Evolutionary conservation across 176 grass and related monocot species (phyloP), one percentile per base, ranked within the genome.

Genomic region (Juncus effusus): DNA sequence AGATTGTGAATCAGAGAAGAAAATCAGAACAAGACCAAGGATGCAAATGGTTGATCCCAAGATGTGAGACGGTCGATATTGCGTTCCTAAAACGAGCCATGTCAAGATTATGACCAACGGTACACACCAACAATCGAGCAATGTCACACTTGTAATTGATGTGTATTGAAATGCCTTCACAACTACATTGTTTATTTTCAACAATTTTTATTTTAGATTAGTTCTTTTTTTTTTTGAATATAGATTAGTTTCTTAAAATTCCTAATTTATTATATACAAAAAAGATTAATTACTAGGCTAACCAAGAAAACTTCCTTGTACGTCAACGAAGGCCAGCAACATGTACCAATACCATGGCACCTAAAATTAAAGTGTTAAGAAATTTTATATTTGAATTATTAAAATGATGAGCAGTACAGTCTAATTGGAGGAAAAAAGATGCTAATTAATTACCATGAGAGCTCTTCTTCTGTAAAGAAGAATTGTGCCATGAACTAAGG

Each of bases 91-190:
- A 78, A 92, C 83, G 53, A 89, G 54, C 88, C 88, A 92, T n/a
- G 93, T 92, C 59, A 97, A 78, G 75, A 89, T 49, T 58, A 97
- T 97, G 44, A 92, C 82, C 51, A 82, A 97, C 59, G 88, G 93
- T 77, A 97, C 89, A 13, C 84, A 64, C 88, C 88, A 97, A 60
- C 88, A 84, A 75, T 92, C 83, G 62, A 97, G 69, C 60, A 97
- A 81, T 89, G 91, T 86, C 42, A 92, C 85, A 54, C 80, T 97
- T 63, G 85, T 92, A 51, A 97, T 89, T 52, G 93, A 97, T 62
- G 93, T 81, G 77, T 92, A 92, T 5, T 92, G 93, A 61, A 91
- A 97, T 47, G 88, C 79, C 80, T 92, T 92, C 37, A 97, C 85
- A 55, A 89, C 88, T 92, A 62, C 62, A 84, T 28, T 28, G 19